Evolutionary conservation across 805 yeast genomes (phyloP).

Genomic region (Yamadazyma sp.): DNA sequence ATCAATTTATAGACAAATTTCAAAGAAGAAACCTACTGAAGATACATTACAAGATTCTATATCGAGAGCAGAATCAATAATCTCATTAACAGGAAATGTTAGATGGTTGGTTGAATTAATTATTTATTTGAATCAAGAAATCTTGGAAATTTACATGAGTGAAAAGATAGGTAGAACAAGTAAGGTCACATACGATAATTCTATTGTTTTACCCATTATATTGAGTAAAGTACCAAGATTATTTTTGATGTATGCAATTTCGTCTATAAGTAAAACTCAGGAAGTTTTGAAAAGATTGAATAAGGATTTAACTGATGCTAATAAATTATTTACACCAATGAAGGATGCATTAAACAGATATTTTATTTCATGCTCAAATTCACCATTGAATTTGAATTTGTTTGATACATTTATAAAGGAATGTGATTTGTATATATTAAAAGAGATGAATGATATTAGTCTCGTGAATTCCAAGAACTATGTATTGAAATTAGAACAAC

Average conservation of each 20-base stretch:
- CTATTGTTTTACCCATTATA: conserved; percentile 55
- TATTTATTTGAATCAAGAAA: conserved; percentile 69
- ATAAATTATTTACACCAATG: conserved; percentile 46
- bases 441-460: conserved; percentile 23
- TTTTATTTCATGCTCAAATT: conserved; percentile 44
- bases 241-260: conserved; percentile 61
- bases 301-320: conserved; percentile 44
- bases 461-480: conserved; percentile 21
- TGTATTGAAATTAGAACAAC: conserved; percentile 56
- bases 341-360: conserved; percentile 50
- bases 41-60: conserved; percentile 54
- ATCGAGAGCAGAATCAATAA: conserved; percentile 59
- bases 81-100: conserved; percentile 67
- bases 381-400: conserved; percentile 53
- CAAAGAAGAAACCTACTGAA: conserved; percentile 51
- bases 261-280: conserved; percentile 61
- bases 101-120: conserved; percentile 85
- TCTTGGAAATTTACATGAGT: conserved; percentile 43
- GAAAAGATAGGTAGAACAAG: conserved; percentile 17
- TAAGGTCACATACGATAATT: conserved; percentile 25
- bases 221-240: conserved; percentile 70
- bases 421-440: conserved; percentile 41
- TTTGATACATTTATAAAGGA: conserved; percentile 64
- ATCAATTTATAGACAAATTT: conserved; percentile 62
- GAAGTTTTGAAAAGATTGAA: conserved; percentile 56